Base-by-base conservation (phyloP, 352 stramenopile genomes). In the Globisporangium nagaii region DNA sequence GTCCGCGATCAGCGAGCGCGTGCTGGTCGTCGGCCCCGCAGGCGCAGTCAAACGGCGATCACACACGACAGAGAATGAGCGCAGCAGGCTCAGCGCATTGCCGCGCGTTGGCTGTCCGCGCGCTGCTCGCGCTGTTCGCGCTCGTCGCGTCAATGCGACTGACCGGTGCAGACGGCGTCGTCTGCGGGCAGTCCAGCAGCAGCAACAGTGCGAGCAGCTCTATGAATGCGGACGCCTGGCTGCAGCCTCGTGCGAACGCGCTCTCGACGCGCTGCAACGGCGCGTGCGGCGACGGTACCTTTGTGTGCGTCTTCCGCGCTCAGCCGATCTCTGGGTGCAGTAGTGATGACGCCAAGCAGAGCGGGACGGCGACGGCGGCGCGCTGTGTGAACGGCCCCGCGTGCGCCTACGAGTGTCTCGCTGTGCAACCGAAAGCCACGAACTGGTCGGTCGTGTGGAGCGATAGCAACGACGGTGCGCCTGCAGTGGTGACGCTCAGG, bases 321-420 rank as follows among this genome's bases (percentile, higher is more conserved):
- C n/a, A 46, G 25, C 25, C 36, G 13, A 8, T 56, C n/a, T 25
- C 20, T 22, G 36, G 36, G 10, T 56, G 49, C n/a, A n/a, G n/a
- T n/a, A n/a, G n/a, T n/a, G 27, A 13, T 25, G 27, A 1, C 3
- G 25, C n/a, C 17, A n/a, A 31, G 31, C 32, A 43, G 13, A 2
- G 22, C 4, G 1, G 9, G 7, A 15, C 30, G 1, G 7, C 28
- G 15, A 17, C 28, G 7, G 17, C 19, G 4, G 20, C 36, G 7
- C 35, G 15, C 27, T 56, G 49, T 20, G 49, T 56, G n/a, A 56
- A 47, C 20, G 49, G 49, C 13, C n/a, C 37, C 31, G 47, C 49
- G 25, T 56, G 49, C 31, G 49, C 36, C 3, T 56, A 56, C 49
- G 49, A 56, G 36, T 56, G 49, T 27, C 17, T 56, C n/a, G 6